Percentiles rank a stretch among this genome's conserved stretches.
phyloP scores from a whole-genome alignment of 106 monocot species.

The Allium fistulosum region DNA sequence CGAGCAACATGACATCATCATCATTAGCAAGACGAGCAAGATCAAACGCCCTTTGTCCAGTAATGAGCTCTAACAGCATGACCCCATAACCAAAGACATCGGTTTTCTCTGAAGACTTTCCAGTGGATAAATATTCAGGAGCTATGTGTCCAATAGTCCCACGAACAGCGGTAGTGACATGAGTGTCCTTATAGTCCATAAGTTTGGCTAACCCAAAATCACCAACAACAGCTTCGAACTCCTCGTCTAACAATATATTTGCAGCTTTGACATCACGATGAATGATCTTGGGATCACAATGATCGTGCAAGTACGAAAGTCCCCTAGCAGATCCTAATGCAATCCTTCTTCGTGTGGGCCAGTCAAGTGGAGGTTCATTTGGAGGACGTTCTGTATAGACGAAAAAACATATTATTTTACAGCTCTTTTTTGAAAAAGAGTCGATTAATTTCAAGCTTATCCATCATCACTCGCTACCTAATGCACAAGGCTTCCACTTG shows the following conservation, averaged over 20 bases:
- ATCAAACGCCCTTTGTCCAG: constrained; percentile 74
- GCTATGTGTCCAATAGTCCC: constrained; percentile 75
- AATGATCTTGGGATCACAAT: constrained; percentile 79
- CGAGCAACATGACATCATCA: constrained; percentile 80
- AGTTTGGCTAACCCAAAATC: constrained; percentile 73
- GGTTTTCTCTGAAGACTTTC: constrained; percentile 75
- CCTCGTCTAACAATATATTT: constrained; percentile 73
- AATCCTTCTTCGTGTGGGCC: constrained; percentile 46
- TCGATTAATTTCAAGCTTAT: no score
- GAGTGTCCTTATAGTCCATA: constrained; percentile 76
- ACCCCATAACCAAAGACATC: constrained; percentile 82
- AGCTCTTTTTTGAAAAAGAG: no score
- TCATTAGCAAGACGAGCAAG: constrained; percentile 76
- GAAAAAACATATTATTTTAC: neutral
- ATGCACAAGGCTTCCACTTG: no score
- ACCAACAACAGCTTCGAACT: constrained; percentile 70
- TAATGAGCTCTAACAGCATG: constrained; percentile 73
- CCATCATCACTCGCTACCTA: no score
- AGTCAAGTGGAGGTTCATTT: constrained; percentile 49
- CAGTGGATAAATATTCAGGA: constrained; percentile 70
- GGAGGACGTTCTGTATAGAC: constrained; percentile 34
- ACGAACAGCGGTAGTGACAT: constrained; percentile 72
- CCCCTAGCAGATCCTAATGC: constrained; percentile 74
- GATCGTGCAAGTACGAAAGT: constrained; percentile 67
- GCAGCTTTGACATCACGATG: constrained; percentile 81